Base-by-base conservation (phyloP, 2,329 filamentous ascomycete genomes). In the Sporothrix schenckii region DNA sequence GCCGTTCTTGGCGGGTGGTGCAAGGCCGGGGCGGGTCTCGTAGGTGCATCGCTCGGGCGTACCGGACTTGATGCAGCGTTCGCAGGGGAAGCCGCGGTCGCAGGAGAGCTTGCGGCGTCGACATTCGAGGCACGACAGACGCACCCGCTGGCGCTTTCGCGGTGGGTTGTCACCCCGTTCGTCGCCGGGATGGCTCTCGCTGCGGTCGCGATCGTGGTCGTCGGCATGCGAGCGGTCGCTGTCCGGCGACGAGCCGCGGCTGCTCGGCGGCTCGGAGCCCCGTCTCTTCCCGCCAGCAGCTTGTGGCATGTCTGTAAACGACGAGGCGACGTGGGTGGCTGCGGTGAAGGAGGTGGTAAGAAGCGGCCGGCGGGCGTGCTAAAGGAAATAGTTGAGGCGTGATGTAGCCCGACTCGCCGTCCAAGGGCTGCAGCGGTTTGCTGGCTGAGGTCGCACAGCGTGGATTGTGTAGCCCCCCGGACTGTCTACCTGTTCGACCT, bases 31-130 rank as follows among this genome's bases (percentile, higher is more conserved):
- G 49, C 81, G 77, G 41, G 85, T 84, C 77, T 88, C 86, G 75
- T 88, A 88, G 72, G 83, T 86, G 78, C 86, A 88, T 19, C 84
- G 82, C 67, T 88, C 86, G 24, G 86, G 83, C 39, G 86, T 88
- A 75, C 86, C 86, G 72, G 86, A 88, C 79, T 88, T 88, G 77
- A 88, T 82, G 77, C 87, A 89, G 61, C 87, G 84, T 77, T 88
- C 86, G 76, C 87, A 89, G 30, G 87, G 87, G 74, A 88, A 83
- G 76, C 87, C 86, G 72, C 87, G 82, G 77, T 88, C 87, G 77
- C 87, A 89, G 34, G 86, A 88, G 50, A 88, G 80, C 80, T 89
- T 89, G 69, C 87, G 82, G 69, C 86, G 83, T 54, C 87, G 85
- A 74, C 87, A 89, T 75, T 88, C 86, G 54, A 88, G 82, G 73